A percentile compares a stretch with the other conserved stretches of the same genome.
Evolutionary conservation across 306 rosid species (phyloP).

Genomic region (Cicer bijugum): DNA sequence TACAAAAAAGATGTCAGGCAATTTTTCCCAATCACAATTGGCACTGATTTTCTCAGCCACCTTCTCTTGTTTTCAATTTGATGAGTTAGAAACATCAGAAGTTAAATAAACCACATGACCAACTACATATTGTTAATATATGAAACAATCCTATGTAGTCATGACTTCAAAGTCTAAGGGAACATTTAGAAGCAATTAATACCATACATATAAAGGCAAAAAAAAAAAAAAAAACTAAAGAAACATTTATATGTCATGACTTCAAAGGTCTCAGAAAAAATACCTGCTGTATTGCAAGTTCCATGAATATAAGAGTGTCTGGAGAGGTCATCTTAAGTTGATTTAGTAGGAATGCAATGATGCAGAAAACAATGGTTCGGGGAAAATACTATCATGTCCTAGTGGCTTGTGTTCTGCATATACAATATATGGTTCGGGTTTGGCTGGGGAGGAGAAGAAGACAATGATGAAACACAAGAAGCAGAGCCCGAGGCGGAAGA

Average conservation of each 20-base stretch:
- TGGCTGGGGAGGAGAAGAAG: no score
- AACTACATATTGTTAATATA: neutral
- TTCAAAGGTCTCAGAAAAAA: neutral
- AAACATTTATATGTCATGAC: no score
- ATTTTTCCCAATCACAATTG: neutral
- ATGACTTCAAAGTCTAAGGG: no score
- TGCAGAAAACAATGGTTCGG: neutral
- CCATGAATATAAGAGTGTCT: constrained; percentile 57
- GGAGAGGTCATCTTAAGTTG: constrained; percentile 34
- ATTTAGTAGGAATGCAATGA: neutral
- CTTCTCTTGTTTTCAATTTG: neutral
- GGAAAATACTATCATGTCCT: neutral
- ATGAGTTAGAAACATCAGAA: neutral
- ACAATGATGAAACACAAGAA: no score
- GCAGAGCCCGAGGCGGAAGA: no score
- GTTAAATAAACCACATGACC: neutral
- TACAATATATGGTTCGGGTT: no score
- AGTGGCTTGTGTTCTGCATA: neutral
- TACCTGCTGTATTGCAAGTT: constrained; percentile 78
- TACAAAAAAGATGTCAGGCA: neutral
- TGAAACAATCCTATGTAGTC: neutral
- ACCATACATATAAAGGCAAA: no score
- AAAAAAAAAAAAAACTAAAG: no score
- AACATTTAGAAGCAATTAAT: no score
- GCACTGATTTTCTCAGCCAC: neutral